Conservation (phyloP, 2,329 filamentous ascomycete genomes). For the Onygenales sp. region DNA sequence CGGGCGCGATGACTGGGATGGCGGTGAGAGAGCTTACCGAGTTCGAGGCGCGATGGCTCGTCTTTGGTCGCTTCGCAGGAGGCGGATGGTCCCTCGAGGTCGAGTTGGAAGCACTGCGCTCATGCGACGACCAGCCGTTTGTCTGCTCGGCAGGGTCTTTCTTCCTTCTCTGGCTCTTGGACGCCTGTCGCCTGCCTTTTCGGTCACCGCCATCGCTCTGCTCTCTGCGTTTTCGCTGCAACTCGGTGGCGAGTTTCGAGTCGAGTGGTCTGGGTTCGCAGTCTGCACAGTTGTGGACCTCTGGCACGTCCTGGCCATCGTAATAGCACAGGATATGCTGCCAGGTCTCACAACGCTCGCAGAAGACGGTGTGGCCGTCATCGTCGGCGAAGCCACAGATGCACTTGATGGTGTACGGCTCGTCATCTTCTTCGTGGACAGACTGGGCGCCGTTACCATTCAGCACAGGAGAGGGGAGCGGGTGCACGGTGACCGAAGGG, state of each 20-base stretch:
- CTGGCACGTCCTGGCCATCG: conserved; percentile 62
- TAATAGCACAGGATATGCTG: conserved; percentile 98
- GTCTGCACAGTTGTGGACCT: conserved; percentile 78
- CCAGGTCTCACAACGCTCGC: conserved; percentile 93
- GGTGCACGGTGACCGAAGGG: conserved; percentile 35
- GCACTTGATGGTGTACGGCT: conserved; percentile 85
- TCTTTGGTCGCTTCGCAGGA: conserved; percentile 69
- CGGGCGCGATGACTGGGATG: conserved; percentile 51
- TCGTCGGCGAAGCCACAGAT: conserved; percentile 90
- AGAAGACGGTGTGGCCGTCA: conserved; percentile 95
- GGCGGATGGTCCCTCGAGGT: conserved; percentile 42
- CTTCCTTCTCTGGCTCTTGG: conserved; percentile 86
- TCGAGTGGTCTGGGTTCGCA: conserved; percentile 74
- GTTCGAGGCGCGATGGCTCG: conserved; percentile 67
- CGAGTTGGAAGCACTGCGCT: conserved; percentile 46
- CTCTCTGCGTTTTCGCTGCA: conserved; percentile 55
- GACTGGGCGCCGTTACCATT: conserved; percentile 35
- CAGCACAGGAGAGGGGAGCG: conserved; percentile 31
- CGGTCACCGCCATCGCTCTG: conserved; percentile 54
- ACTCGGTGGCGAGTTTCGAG: conserved; percentile 62
- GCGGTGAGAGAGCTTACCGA: conserved; percentile 60
- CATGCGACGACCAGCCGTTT: conserved; percentile 54
- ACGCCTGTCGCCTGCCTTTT: conserved; percentile 62
- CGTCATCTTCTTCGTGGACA: conserved; percentile 34
- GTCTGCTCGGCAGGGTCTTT: conserved; percentile 44